Evolutionary conservation across 345 rosid species (phyloP).

Genomic region (Dipteronia dyeriana): DNA sequence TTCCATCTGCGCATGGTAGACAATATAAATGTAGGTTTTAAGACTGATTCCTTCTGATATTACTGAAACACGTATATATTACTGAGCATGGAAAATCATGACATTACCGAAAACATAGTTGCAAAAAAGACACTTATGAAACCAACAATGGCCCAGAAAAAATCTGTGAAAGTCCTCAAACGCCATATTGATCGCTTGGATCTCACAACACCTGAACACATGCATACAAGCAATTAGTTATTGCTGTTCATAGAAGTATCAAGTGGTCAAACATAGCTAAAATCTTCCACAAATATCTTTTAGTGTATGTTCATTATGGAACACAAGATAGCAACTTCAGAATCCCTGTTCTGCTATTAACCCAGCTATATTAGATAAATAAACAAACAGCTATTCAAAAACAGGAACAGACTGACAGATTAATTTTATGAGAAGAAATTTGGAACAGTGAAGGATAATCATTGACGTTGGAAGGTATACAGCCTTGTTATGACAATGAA

Average conservation of each 20-base stretch:
- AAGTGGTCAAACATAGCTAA: background rate
- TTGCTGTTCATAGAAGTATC: background rate
- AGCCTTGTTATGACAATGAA: background rate
- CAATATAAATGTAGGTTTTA: background rate
- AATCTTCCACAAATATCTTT: background rate
- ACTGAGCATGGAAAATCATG: background rate
- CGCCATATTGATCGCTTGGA: conserved; percentile 68
- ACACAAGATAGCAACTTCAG: background rate
- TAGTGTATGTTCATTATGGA: background rate
- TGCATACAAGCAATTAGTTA: background rate
- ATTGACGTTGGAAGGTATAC: too few relatives aligned
- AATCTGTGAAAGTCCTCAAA: conserved; percentile 60
- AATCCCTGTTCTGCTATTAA: background rate
- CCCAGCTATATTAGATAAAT: background rate
- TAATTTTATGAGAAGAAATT: background rate
- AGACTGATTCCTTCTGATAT: background rate
- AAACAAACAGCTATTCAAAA: background rate
- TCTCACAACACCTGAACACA: conserved; percentile 48
- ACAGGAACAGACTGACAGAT: background rate
- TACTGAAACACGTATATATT: background rate
- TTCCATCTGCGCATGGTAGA: conserved; percentile 61
- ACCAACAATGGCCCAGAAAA: conserved; percentile 69
- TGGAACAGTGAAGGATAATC: background rate
- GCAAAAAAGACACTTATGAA: conserved; percentile 59
- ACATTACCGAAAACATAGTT: conserved; percentile 73